Percentiles rank a stretch among this genome's conserved stretches.
Conservation (phyloP, 2,329 filamentous ascomycete species). For the Aspergillus quadrilineatus region DNA sequence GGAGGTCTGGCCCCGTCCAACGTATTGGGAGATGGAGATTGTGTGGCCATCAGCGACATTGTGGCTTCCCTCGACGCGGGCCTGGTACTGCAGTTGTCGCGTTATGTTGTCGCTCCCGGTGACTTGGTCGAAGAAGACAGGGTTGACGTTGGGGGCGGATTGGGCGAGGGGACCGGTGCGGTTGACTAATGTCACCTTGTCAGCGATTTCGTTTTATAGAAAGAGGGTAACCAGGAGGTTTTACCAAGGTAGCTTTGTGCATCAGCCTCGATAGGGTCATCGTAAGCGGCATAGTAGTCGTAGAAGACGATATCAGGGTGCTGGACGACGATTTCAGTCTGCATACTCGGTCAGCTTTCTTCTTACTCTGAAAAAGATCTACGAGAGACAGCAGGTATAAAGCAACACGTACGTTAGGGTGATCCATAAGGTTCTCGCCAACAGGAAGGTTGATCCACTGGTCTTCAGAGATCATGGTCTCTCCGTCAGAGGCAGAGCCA, state of each 20-base stretch:
- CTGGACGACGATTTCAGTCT: conserved; percentile 18
- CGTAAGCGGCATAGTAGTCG: conserved; percentile 18
- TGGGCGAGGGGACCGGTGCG: conserved; percentile 17
- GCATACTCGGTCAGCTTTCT: conserved; percentile 5
- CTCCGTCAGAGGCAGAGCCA: conserved; percentile 34
- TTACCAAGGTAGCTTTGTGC: conserved; percentile 15
- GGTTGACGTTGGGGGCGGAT: conserved; percentile 19
- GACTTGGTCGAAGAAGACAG: conserved; percentile 26
- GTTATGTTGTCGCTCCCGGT: conserved; percentile 20
- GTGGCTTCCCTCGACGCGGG: conserved; percentile 17
- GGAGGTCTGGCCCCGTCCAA: conserved; percentile 31
- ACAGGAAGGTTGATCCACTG: conserved; percentile 54
- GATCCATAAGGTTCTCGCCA: conserved; percentile 52
- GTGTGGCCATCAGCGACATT: conserved; percentile 13
- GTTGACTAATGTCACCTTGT: neutral
- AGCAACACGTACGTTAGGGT: conserved; percentile 24
- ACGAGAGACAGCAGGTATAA: too few relatives aligned
- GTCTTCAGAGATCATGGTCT: conserved; percentile 42
- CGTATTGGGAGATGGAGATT: conserved; percentile 25
- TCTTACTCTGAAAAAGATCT: too few relatives aligned
- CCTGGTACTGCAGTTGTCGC: conserved; percentile 23
- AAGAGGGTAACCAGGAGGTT: neutral
- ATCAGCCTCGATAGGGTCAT: conserved; percentile 16
- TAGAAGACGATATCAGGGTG: conserved; percentile 27
- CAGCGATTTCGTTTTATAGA: neutral